phyloP scores from a whole-genome alignment of 225 moss, liverwort and hornwort species.

The Asterella californica region DNA sequence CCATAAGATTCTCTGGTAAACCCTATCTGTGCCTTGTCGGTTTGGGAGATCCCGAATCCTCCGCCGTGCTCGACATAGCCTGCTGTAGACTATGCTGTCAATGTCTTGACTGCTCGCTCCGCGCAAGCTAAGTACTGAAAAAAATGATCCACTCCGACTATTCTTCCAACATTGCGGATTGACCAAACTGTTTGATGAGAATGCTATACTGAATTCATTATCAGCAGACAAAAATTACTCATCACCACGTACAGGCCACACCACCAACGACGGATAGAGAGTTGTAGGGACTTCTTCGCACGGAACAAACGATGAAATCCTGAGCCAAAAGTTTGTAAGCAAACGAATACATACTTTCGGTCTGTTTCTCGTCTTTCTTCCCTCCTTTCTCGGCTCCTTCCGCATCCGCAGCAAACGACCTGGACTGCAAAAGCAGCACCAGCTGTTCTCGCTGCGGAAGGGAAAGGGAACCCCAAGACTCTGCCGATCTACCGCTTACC shows the following conservation, averaged over 20 bases:
- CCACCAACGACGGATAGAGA: neutral
- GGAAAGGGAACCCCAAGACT: neutral
- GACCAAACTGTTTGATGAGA: neutral
- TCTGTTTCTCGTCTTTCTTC: slow-evolving; percentile 2
- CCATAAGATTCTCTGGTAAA: no score
- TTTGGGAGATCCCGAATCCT: neutral
- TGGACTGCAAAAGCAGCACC: slow-evolving; percentile 6
- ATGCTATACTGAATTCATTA: neutral
- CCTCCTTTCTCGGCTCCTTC: neutral
- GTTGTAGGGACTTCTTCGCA: neutral
- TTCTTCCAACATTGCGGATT: neutral
- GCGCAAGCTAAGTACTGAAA: neutral
- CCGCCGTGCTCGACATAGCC: neutral
- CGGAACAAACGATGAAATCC: neutral
- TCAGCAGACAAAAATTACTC: neutral
- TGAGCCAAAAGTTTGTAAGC: neutral
- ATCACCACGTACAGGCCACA: neutral
- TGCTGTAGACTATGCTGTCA: neutral
- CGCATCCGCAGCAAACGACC: slow-evolving; percentile 29
- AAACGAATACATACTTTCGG: neutral
- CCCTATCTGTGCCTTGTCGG: no score
- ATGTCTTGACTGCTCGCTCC: neutral
- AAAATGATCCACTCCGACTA: neutral
- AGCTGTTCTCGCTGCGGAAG: neutral
- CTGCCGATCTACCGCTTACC: neutral